These are phyloP conservation scores for Myotisia sp. DNA, from an alignment of 2,329 filamentous ascomycete genomes.

Conservation along the genomic window DNA sequence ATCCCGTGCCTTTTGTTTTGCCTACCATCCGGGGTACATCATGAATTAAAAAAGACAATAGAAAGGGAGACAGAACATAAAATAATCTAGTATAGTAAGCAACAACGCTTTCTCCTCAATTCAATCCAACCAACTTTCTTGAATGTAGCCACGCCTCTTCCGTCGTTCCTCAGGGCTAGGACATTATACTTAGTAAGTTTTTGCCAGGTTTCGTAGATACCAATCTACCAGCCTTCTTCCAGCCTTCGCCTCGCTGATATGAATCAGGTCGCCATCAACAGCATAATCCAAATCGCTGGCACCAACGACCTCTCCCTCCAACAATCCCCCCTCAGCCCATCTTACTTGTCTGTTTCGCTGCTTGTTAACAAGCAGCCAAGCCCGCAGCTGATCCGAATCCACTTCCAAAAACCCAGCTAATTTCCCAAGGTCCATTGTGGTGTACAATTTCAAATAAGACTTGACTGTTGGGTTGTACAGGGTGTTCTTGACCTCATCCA, in stretches of 20 bases:
- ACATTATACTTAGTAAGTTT: constrained; percentile 57
- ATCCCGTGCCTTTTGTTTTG: no score
- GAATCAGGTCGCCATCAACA: constrained; percentile 90
- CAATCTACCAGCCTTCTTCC: constrained; percentile 94
- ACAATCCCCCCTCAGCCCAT: constrained; percentile 76
- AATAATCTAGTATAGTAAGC: no score
- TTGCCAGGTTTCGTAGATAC: constrained; percentile 93
- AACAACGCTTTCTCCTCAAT: background rate
- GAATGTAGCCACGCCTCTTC: background rate
- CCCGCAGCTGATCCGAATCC: constrained; percentile 85
- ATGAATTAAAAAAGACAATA: no score
- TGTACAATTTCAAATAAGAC: constrained; percentile 97
- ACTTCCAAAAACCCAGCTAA: constrained; percentile 94
- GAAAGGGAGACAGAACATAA: no score
- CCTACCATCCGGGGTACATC: no score
- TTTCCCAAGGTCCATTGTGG: constrained; percentile 98
- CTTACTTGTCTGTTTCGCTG: constrained; percentile 93
- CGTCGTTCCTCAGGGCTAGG: background rate
- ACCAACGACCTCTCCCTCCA: constrained; percentile 87
- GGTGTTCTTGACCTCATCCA: constrained; percentile 99
- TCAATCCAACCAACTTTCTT: background rate
- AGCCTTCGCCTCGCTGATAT: constrained; percentile 97
- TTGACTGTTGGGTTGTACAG: constrained; percentile 96
- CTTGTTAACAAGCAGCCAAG: constrained; percentile 94
- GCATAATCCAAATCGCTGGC: constrained; percentile 95